Conservation (phyloP, 257 asterid genomes). For the Solanum chmielewskii region DNA sequence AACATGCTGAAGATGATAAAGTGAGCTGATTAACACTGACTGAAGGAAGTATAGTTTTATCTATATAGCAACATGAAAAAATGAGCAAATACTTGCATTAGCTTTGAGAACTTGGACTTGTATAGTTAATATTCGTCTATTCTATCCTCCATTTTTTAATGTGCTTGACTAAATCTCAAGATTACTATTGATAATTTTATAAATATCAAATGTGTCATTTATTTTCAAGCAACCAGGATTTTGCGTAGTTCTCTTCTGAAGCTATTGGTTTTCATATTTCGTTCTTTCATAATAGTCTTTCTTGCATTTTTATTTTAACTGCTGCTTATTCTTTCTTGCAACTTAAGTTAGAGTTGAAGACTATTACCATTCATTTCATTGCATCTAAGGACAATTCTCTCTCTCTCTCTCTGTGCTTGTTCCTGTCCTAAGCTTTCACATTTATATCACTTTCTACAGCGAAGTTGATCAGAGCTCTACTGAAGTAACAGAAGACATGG, state of each 20-base stretch:
- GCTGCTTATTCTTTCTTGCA: neutral
- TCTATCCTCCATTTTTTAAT: neutral
- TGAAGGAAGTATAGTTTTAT: neutral
- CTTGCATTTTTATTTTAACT: neutral
- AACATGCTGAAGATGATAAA: conserved; percentile 69
- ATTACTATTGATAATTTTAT: neutral
- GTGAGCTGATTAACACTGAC: conserved; percentile 24
- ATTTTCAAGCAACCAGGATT: neutral
- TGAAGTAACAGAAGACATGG: conserved; percentile 52
- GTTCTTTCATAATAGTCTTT: neutral
- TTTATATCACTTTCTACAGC: conserved; percentile 24
- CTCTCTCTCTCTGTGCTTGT: neutral
- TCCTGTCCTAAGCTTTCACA: neutral
- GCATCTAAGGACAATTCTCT: neutral
- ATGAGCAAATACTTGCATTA: neutral
- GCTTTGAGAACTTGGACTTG: neutral
- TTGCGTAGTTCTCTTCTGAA: neutral
- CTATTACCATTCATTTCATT: neutral
- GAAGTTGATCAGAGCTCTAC: conserved; percentile 66
- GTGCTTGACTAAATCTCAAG: neutral
- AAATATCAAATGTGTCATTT: neutral
- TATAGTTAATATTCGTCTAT: neutral
- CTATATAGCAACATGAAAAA: neutral
- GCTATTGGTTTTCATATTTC: neutral
- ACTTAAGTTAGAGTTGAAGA: neutral